Evolutionary conservation across 441 rosid genomes (phyloP), one percentile per base, ranked within the genome.

Genomic region (Euphorbia neoarborescens): DNA sequence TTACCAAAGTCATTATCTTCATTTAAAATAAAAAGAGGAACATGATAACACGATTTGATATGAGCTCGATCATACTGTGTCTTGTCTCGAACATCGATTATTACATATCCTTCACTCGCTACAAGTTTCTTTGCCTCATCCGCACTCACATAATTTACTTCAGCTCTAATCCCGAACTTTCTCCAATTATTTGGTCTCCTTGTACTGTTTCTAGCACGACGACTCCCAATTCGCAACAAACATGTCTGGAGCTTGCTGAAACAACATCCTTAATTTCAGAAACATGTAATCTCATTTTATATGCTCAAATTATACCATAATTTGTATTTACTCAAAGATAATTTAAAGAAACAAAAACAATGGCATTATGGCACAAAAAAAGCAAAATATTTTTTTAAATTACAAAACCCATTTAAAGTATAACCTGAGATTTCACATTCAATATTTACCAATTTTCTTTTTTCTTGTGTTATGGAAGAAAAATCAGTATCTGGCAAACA

Each of bases 1-100:
- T 81, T 77, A 91, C 97, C 95, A 15, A 81, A 61, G 79, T 91
- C 98, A 70, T 85, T 91, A 83, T 90, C 98, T 77, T 88, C 77
- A 74, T 90, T 90, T 69, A 84, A 86, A 7, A 90, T 84, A 72
- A 88, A 91, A 74, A 94, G 91, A 78, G 98, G 98, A 22, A 85
- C 84, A 68, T 90, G 98, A 70, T 75, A 77, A 62, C 94, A 91
- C 44, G 96, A 87, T 71, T 87, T 86, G 61, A 91, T 94, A 81
- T 83, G 96, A 68, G 97, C 93, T 76, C 97, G 83, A 51, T 86
- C 85, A 50, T 79, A 91, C 10, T 94, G 98, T 69, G 82, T 75
- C 70, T 73, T 86, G 82, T 94, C 98, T 20, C 97, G 83, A 11
- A 91, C 85, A 74, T 94, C 98, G 15, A 94, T 75, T 38, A 94